Base-by-base conservation (phyloP, 805 yeast genomes). In the Metschnikowia vanudenii region DNA sequence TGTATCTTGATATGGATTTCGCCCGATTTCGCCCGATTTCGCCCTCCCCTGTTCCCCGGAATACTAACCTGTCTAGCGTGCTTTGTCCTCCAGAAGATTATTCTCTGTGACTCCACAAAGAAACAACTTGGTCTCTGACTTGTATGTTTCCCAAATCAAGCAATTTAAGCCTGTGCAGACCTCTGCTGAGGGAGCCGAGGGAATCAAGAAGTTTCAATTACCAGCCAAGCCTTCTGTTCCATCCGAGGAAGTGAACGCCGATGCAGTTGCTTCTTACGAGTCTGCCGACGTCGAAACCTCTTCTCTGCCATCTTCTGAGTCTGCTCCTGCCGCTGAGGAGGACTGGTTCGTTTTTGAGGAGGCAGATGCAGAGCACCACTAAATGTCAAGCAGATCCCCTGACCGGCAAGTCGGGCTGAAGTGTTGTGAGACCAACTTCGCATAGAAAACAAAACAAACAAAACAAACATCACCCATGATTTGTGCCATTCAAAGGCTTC, bases 301-400 rank as follows among this genome's bases (percentile, higher is more conserved):
- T 49, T 55, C 65, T 37, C 54, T 59, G 43, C 58, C 63, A 31
- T 42, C 68, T 34, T 40, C 65, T 20, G 54, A 53, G 44, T 76
- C 75, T 47, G 74, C 64, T 16, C 59, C 79, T 50, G 73, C 79
- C 55, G 63, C 60, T 42, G 84, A 79, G 59, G 88, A 81, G 62
- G 90, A 85, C 71, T 85, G 91, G 91, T 82, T 85, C 60, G 91
- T 85, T 51, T 79, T 85, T 60, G 88, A 83, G 68, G 88, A 83
- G 67, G 75, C 73, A 54, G 84, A 78, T 58, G 84, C 78, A 50
- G 79, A 75, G 62, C 82, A 79, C 64, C 82, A 79, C 64, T 45
- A 43, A 39, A 28, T 22, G 30, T n/a, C 24, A 24, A 20, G 18
- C 13, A 20, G 17, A 13, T 16, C 24, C 22, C 14, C 13, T 9